phyloP scores from a whole-genome alignment of 139 green algal genomes.

The Chlorella sp. region DNA sequence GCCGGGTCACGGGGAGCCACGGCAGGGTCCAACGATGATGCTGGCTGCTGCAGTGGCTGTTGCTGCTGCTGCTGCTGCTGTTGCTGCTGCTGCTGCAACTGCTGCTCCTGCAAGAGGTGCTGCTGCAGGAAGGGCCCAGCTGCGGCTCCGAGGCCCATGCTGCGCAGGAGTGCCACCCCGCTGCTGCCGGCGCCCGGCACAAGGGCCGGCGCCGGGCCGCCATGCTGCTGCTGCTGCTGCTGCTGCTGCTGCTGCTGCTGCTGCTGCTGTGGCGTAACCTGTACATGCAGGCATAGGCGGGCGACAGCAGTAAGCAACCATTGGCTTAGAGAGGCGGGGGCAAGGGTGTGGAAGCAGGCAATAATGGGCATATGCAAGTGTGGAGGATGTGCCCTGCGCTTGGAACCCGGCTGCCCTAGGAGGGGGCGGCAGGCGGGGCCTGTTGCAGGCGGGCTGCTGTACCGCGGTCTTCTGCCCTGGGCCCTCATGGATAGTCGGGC shows the following conservation, averaged over 20 bases:
- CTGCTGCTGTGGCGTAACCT: background rate
- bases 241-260: background rate
- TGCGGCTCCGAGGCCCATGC: too few relatives aligned
- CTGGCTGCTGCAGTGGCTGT: too few relatives aligned
- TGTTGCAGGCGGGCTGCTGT: background rate
- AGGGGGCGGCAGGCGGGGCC: slow-evolving; percentile 7
- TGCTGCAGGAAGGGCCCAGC: too few relatives aligned
- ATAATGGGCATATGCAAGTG: too few relatives aligned
- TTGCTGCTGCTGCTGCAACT: too few relatives aligned
- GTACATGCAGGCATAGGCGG: background rate
- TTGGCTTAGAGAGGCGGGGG: too few relatives aligned
- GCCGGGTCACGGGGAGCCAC: background rate
- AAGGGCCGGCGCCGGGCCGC: too few relatives aligned
- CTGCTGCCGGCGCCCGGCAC: too few relatives aligned
- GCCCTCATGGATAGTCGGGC: background rate
- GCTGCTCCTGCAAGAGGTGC: too few relatives aligned
- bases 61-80: too few relatives aligned
- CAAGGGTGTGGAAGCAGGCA: too few relatives aligned
- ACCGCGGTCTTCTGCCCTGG: slow-evolving; percentile 5
- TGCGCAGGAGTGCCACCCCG: too few relatives aligned
- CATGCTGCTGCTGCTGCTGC: background rate
- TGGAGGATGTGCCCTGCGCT: background rate
- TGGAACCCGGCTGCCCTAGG: slow-evolving; percentile 12
- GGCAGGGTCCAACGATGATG: background rate
- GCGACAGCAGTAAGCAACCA: background rate